A percentile compares a stretch with the other conserved stretches of the same genome.
phyloP scores from a whole-genome alignment of 768 basidiomycete species.

The Mycena haematopus region DNA sequence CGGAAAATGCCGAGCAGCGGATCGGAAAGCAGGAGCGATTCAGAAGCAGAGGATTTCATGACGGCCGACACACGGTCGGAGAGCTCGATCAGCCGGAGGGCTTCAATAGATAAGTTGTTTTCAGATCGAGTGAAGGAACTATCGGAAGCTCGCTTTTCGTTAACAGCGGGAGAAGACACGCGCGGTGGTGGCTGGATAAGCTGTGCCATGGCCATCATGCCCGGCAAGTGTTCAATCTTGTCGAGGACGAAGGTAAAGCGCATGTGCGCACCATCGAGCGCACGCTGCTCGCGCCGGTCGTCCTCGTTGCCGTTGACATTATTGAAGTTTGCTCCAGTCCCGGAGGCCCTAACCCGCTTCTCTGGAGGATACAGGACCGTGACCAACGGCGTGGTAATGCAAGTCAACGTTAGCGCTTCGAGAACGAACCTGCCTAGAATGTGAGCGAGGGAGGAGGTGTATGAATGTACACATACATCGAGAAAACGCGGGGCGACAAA shows the following conservation, averaged over 20 bases:
- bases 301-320: conserved; percentile 49
- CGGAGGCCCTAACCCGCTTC: conserved; percentile 54
- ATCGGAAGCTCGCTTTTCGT: conserved; percentile 16
- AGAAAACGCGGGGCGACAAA: conserved; percentile 75
- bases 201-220: conserved; percentile 89
- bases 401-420: conserved; percentile 81
- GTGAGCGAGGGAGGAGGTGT: background rate
- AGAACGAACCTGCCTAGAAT: conserved; percentile 66
- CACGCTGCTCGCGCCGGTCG: conserved; percentile 24
- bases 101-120: conserved; percentile 60
- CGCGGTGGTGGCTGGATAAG: conserved; percentile 60
- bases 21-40: conserved; percentile 73
- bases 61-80: conserved; percentile 89
- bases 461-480: conserved; percentile 56
- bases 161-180: background rate
- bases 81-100: conserved; percentile 85
- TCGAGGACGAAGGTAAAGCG: conserved; percentile 89
- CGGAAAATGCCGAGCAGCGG: conserved; percentile 76
- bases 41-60: conserved; percentile 79
- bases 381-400: conserved; percentile 84
- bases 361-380: conserved; percentile 70
- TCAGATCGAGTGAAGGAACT: conserved; percentile 22
- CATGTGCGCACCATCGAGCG: conserved; percentile 47
- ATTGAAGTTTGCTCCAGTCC: conserved; percentile 54
- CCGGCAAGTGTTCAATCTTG: conserved; percentile 86